These are phyloP conservation scores for Staphylotrichum longicolle DNA, from an alignment of 495 filamentous ascomycete species.

Conservation along the genomic window DNA sequence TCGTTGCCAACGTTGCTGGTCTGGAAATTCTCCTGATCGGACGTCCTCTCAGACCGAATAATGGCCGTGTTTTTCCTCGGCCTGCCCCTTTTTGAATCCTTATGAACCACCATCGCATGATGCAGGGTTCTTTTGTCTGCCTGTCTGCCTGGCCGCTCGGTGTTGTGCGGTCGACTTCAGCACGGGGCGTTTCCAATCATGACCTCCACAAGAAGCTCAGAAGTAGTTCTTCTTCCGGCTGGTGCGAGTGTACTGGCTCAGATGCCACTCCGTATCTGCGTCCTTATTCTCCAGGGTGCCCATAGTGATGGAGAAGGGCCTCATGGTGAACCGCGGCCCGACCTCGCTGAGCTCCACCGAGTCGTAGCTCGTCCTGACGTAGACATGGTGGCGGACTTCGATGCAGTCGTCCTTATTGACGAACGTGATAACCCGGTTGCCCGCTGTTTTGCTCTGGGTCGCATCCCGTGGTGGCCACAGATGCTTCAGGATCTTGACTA, in stretches of 20 bases:
- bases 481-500: conserved; percentile 91
- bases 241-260: conserved; percentile 93
- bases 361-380: conserved; percentile 72
- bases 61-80: too few species aligned
- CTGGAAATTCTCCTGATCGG: too few species aligned
- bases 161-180: too few species aligned
- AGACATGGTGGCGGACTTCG: conserved; percentile 58
- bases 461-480: conserved; percentile 88
- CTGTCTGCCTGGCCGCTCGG: too few species aligned
- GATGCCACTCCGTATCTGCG: conserved; percentile 93
- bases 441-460: conserved; percentile 65
- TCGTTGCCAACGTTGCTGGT: too few species aligned
- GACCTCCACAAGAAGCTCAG: conserved; percentile 35
- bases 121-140: too few species aligned
- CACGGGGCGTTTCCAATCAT: too few species aligned
- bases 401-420: conserved; percentile 93
- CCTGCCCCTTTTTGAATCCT: too few species aligned
- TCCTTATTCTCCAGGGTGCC: conserved; percentile 95
- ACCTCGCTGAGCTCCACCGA: conserved; percentile 93
- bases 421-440: conserved; percentile 89
- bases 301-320: conserved; percentile 86
- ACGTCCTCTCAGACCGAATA: too few species aligned
- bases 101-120: too few species aligned
- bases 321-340: conserved; percentile 94
- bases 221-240: conserved; percentile 90